Evolutionary conservation across 768 basidiomycete species (phyloP).

Genomic region (Collybia nuda): DNA sequence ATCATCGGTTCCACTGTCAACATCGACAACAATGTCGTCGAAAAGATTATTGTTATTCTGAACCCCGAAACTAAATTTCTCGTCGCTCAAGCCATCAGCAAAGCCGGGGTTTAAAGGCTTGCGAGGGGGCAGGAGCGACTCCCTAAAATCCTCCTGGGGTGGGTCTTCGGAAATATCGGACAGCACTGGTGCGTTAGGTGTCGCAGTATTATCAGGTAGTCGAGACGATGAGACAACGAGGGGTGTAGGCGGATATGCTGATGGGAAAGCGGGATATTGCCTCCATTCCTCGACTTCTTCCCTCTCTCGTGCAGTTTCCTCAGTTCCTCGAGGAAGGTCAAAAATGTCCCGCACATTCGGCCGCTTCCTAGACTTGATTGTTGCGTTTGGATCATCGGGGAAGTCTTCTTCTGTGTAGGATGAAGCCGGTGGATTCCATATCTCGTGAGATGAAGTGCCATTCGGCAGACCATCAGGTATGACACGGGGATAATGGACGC

Average conservation of each 20-base stretch:
- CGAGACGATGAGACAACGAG: slow-evolving; percentile 33
- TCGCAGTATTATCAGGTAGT: slow-evolving; percentile 14
- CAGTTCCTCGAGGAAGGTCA: slow-evolving; percentile 3
- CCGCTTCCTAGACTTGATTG: slow-evolving; percentile 4
- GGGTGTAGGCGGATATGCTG: slow-evolving; percentile 76
- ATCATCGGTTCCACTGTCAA: slow-evolving; percentile 28
- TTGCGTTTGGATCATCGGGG: slow-evolving; percentile 11
- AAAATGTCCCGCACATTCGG: slow-evolving; percentile 9
- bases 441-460: slow-evolving; percentile 31
- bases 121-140: slow-evolving; percentile 68
- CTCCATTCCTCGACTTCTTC: slow-evolving; percentile 65
- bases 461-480: slow-evolving; percentile 4
- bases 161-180: slow-evolving; percentile 41
- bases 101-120: slow-evolving; percentile 60
- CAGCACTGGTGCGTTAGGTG: slow-evolving; percentile 13
- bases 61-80: slow-evolving; percentile 38
- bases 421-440: slow-evolving; percentile 63
- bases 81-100: slow-evolving; percentile 63
- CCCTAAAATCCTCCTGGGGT: slow-evolving; percentile 59
- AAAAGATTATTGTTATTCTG: slow-evolving; percentile 18
- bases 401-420: slow-evolving; percentile 37
- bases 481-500: slow-evolving; percentile 3
- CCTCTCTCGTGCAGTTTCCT: slow-evolving; percentile 13
- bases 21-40: slow-evolving; percentile 26
- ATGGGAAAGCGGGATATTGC: slow-evolving; percentile 71